Base-by-base conservation (phyloP, 2,329 filamentous ascomycete species). In the Paecilomyces formosus region DNA sequence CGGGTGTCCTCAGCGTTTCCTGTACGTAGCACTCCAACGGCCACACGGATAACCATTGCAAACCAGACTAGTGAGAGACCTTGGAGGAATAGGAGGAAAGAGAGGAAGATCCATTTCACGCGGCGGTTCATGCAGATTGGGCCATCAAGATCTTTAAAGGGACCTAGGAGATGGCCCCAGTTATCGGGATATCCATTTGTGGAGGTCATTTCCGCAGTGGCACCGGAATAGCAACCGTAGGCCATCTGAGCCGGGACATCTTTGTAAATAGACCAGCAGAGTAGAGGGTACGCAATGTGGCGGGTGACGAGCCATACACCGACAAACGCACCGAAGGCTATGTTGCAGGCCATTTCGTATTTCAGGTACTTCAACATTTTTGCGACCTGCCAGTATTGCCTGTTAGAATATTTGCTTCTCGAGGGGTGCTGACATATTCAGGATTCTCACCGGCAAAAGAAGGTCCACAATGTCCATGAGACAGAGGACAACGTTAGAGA, bases 391-490 rank as follows among this genome's bases (percentile, higher is more conserved):
- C 39, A 45, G 39, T n/a, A 18, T 45, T 45, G 86, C 79, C 91
- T 95, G 61, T 55, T 26, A 49, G 11, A 53, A 52, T 6, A 45
- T 39, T 18, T 53, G 59, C 57, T 56, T 62, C 57, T 56, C 61
- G 54, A 62, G 12, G 22, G n/a, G 30, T 22, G 24, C 22, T 45
- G 24, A 18, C 7, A 31, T 54, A 21, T 39, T 45, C 12, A n/a
- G 52, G 56, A 31, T 13, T 73, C 88, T 72, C 79, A 96, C 90
- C 52, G 93, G 89, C 49, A 99, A 82, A 61, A 96, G 82, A 55
- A 96, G 82, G 70, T 97, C 94, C 53, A 95, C 90, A 56, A 96
- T 82, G 69, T 99, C 94, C 92, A 97, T 97, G 64, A 96, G 82
- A 57, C 91, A 88, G 55, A 99, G 79, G 61, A 97, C 91, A 54